Conservation (phyloP, 331 rosid genomes). For the Quercus lobata region DNA sequence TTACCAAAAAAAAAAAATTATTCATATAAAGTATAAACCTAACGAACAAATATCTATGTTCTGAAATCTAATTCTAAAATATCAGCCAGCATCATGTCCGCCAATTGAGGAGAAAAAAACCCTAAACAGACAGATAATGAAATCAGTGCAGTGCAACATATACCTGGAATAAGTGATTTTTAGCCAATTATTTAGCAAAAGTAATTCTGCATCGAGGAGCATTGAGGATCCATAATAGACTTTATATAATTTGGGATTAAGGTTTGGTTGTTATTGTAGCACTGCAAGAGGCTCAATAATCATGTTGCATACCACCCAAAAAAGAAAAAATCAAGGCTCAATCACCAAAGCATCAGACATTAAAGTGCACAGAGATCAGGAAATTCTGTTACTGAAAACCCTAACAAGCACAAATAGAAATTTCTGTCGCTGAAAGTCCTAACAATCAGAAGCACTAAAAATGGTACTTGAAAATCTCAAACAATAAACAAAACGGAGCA, state of each 20-base stretch:
- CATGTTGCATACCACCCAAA: too few relatives aligned
- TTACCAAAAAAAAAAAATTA: too few relatives aligned
- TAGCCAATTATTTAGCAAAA: background rate
- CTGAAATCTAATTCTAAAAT: background rate
- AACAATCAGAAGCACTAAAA: slow-evolving; percentile 27
- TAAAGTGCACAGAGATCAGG: slow-evolving; percentile 32
- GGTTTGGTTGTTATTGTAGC: too few relatives aligned
- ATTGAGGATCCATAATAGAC: too few relatives aligned
- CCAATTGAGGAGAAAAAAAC: background rate
- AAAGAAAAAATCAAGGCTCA: background rate
- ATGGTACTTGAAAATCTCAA: background rate
- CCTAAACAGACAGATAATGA: background rate
- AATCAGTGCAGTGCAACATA: background rate
- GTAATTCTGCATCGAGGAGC: background rate
- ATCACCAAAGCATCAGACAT: slow-evolving; percentile 8
- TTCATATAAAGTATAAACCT: background rate
- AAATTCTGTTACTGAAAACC: slow-evolving; percentile 41
- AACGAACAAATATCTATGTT: background rate
- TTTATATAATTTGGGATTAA: too few relatives aligned
- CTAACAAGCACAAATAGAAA: slow-evolving; percentile 10
- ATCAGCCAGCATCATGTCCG: background rate
- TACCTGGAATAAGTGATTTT: background rate
- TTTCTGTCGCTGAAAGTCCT: background rate
- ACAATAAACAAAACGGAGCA: background rate
- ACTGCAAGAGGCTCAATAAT: background rate